A percentile compares a stretch with the other conserved stretches of the same genome.
Evolutionary conservation across 2,329 filamentous ascomycete genomes (phyloP).

Genomic region (Pyrenophora tritici-repentis): DNA sequence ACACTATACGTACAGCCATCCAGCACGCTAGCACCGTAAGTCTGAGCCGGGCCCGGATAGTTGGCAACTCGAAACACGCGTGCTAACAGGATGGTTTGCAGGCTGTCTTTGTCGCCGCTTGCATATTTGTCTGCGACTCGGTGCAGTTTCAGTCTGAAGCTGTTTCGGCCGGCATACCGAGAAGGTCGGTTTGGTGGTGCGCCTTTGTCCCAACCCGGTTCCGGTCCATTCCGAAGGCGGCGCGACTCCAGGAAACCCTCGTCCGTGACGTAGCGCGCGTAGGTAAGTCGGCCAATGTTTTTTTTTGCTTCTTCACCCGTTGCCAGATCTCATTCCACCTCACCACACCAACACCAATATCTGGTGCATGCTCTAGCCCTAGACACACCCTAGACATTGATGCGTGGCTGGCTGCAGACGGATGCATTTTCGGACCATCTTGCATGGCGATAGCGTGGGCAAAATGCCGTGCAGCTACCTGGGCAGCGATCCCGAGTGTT

Average conservation of each 20-base stretch:
- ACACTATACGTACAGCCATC: not conserved
- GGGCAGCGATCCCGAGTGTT: conserved; percentile 21
- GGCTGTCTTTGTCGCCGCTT: no score
- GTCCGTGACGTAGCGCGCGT: no score
- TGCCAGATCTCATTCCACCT: conserved; percentile 9
- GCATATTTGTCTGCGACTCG: no score
- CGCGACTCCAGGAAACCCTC: not conserved
- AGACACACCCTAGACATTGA: not conserved
- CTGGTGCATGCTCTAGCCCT: conserved; percentile 16
- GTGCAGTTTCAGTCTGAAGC: no score
- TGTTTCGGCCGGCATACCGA: no score
- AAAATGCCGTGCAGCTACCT: conserved; percentile 16
- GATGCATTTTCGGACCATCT: conserved; percentile 4
- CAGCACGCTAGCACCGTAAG: no score
- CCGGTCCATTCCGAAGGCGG: no score
- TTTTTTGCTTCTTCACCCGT: not conserved
- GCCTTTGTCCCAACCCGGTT: no score
- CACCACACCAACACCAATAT: conserved; percentile 4
- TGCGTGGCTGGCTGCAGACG: conserved; percentile 3
- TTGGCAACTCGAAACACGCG: no score
- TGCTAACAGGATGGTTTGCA: no score
- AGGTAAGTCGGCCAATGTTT: not conserved
- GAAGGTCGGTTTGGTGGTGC: no score
- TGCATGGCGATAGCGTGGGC: conserved; percentile 12
- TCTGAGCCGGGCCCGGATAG: no score